These are phyloP conservation scores for Fraxinus floribunda DNA, from an alignment of 305 asterid genomes.

Conservation along the genomic window DNA sequence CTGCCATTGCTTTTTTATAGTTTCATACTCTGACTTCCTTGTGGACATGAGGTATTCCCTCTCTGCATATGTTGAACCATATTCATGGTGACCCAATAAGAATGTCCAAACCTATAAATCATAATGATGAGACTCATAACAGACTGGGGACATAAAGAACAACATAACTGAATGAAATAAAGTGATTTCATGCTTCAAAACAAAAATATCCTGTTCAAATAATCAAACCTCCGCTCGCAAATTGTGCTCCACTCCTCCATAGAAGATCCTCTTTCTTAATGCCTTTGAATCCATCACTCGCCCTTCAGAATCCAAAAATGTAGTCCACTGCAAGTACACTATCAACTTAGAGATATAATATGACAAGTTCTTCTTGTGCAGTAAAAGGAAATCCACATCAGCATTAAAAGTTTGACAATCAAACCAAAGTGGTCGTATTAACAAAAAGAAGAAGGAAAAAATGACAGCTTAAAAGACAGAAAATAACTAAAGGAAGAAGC, in stretches of 20 bases:
- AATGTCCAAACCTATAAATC: constrained; percentile 78
- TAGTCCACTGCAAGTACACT: constrained; percentile 65
- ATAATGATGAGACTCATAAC: constrained; percentile 7
- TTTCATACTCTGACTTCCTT: constrained; percentile 81
- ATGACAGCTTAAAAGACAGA: not conserved
- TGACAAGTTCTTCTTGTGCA: not conserved
- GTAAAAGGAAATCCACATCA: not conserved
- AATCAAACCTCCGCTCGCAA: constrained; percentile 73
- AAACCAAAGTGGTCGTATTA: not conserved
- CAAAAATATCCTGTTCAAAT: constrained; percentile 17
- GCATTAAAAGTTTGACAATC: not conserved
- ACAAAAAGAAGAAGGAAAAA: not conserved
- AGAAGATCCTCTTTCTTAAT: constrained; percentile 77
- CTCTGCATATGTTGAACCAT: constrained; percentile 91
- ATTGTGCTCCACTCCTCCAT: constrained; percentile 84
- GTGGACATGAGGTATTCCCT: constrained; percentile 71
- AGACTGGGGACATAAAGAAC: constrained; percentile 1
- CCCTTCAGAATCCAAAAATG: constrained; percentile 92
- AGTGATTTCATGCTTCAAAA: constrained; percentile 11
- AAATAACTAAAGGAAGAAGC: not conserved
- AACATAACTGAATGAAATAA: constrained; percentile 18
- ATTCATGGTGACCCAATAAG: constrained; percentile 70
- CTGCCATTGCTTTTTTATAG: constrained; percentile 93
- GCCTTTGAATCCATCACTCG: constrained; percentile 67
- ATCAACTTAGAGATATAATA: constrained; percentile 21